phyloP scores from a whole-genome alignment of 345 rosid species.

The Sapria himalayana region DNA sequence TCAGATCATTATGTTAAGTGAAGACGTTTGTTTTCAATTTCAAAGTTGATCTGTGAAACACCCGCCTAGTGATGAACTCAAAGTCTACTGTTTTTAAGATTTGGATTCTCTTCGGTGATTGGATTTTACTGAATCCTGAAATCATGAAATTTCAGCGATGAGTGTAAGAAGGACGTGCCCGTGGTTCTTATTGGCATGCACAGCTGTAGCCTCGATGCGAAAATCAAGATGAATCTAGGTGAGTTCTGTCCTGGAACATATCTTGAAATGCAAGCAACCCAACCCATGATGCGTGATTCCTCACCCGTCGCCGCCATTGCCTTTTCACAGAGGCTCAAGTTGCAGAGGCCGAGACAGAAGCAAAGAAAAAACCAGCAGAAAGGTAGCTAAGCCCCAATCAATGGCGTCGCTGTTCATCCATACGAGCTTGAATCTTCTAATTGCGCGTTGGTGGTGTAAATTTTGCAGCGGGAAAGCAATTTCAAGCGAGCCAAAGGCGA shows the following conservation, averaged over 20 bases:
- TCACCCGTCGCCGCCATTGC: too few species aligned
- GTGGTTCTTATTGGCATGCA: slow-evolving; percentile 68
- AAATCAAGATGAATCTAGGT: slow-evolving; percentile 64
- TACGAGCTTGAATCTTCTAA: too few species aligned
- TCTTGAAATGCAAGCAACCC: too few species aligned
- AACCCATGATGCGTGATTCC: too few species aligned
- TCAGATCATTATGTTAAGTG: too few species aligned
- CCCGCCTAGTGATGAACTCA: too few species aligned
- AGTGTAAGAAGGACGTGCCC: slow-evolving; percentile 53
- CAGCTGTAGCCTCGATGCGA: slow-evolving; percentile 73
- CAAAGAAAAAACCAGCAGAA: slow-evolving; percentile 42
- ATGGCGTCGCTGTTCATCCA: too few species aligned
- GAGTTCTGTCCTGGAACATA: not conserved
- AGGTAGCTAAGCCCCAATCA: slow-evolving; percentile 25
- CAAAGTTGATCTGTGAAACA: too few species aligned
- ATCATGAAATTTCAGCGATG: slow-evolving; percentile 38
- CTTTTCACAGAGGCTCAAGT: slow-evolving; percentile 46
- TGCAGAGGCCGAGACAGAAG: slow-evolving; percentile 40
- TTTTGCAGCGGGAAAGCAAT: slow-evolving; percentile 37
- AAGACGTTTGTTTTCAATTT: too few species aligned
- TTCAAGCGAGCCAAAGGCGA: slow-evolving; percentile 47
- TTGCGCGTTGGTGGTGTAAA: not conserved
- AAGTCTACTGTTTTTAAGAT: too few species aligned
- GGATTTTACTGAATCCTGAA: too few species aligned
- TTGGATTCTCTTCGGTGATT: too few species aligned